Evolutionary conservation across 306 rosid species (phyloP), one percentile per base, ranked within the genome.

Genomic region (Glycyrrhiza uralensis): DNA sequence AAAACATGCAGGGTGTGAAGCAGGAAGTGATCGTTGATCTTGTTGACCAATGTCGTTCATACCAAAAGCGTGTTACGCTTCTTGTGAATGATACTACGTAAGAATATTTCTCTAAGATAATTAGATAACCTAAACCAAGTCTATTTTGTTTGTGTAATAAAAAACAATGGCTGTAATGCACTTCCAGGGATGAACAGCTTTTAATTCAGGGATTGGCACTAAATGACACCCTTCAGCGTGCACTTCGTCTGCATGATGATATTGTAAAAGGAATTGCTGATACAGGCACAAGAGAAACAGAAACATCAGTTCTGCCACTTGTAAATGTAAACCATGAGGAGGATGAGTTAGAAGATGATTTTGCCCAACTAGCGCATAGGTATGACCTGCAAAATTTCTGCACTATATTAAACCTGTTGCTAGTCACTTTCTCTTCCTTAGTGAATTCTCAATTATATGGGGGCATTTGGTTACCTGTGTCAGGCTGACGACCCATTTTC

Each of bases 1-100:
- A 63, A 74, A 51, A 64, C 82, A 81, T 61, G n/a, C 90, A 95
- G 99, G 90, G 89, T 59, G 79, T 91, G 83, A 95, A 89, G 86
- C 87, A 91, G 26, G 99, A 95, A 83, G 71, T 95, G 76, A 91
- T 95, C 32, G 86, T 91, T 44, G 97, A 95, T 84, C 97, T 95
- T 68, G 99, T 86, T 76, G 99, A 95, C 76, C 99, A 95, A 82
- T 95, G 99, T 65, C 96, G 81, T 51, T 88, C 92, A 5, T 95
- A 88, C 78, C 93, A 91, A 85, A 89, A 79, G 74, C 97, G 93
- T 35, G 93, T 91, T 67, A 91, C 87, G 97, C 86, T 82, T 77
- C 97, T 95, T 82, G 93, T 91, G 87, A 91, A 87, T 75, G 73
- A 80, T 57, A 86, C 99, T 22, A 46, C 6, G 97, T 91, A 82